A percentile compares a stretch with the other conserved stretches of the same genome.
Evolutionary conservation across 2,329 filamentous ascomycete species (phyloP).

Genomic region (Fusarium anthophilum): DNA sequence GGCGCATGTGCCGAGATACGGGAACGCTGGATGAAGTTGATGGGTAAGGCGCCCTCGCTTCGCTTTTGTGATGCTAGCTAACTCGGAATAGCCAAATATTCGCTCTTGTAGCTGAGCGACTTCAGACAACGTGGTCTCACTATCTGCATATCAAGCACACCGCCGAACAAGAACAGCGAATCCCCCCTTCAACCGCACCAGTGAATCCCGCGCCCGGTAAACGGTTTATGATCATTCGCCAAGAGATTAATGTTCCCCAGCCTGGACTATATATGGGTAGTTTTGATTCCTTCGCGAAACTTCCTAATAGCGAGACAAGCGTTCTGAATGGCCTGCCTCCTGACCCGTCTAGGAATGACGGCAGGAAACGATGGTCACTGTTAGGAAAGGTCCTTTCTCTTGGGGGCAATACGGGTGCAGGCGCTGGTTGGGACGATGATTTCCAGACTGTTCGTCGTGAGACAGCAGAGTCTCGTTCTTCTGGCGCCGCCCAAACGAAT

Average conservation of each 20-base stretch:
- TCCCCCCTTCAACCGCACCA: slow-evolving; percentile 79
- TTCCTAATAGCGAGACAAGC: slow-evolving; percentile 35
- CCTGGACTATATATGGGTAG: slow-evolving; percentile 57
- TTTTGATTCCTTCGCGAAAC: slow-evolving; percentile 58
- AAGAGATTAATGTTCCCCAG: slow-evolving; percentile 66
- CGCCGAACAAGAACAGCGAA: slow-evolving; percentile 64
- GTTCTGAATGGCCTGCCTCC: slow-evolving; percentile 41
- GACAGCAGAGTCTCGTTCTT: slow-evolving; percentile 56
- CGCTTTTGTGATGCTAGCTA: slow-evolving; percentile 29
- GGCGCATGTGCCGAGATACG: slow-evolving; percentile 83
- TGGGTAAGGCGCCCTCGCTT: slow-evolving; percentile 60
- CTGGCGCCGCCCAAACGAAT: slow-evolving; percentile 14
- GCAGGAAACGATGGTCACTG: slow-evolving; percentile 71
- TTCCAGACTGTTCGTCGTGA: slow-evolving; percentile 62
- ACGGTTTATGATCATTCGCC: slow-evolving; percentile 87
- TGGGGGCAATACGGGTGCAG: slow-evolving; percentile 26
- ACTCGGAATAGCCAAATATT: slow-evolving; percentile 70
- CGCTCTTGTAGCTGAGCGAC: slow-evolving; percentile 69
- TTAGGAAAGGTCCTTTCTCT: slow-evolving; percentile 69
- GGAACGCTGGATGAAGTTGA: slow-evolving; percentile 73
- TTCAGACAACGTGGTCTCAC: slow-evolving; percentile 80
- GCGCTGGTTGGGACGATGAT: slow-evolving; percentile 52
- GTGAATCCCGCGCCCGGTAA: slow-evolving; percentile 86
- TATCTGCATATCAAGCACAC: slow-evolving; percentile 78
- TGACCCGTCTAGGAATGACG: slow-evolving; percentile 48